Evolutionary conservation across 1,284 basidiomycete species (phyloP).

Genomic region (Athelia psychrophila): DNA sequence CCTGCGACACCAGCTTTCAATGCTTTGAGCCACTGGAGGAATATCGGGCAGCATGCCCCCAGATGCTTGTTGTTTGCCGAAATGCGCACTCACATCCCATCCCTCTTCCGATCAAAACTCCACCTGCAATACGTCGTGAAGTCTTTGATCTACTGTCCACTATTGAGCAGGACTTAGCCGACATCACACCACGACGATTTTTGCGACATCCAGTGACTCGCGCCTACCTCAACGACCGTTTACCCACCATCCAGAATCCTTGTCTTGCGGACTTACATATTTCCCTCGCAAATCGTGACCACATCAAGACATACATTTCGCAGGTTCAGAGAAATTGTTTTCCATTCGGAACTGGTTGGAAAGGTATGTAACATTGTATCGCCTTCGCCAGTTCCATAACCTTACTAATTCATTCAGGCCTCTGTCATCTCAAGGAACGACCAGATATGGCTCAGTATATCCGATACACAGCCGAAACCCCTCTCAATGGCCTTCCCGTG

Average conservation of each 20-base stretch:
- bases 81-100: constrained; percentile 14
- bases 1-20: constrained; percentile 9
- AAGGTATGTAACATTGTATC: constrained; percentile 7
- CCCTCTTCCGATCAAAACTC: constrained; percentile 16
- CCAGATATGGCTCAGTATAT: constrained; percentile 11
- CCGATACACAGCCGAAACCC: background rate
- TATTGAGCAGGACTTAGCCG: constrained; percentile 14
- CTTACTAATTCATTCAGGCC: constrained; percentile 2
- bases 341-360: constrained; percentile 13
- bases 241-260: constrained; percentile 9
- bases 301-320: constrained; percentile 15
- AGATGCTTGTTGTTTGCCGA: constrained; percentile 8
- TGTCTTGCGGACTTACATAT: constrained; percentile 17
- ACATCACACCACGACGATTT: constrained; percentile 19
- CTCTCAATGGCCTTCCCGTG: background rate
- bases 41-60: constrained; percentile 11
- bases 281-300: constrained; percentile 17
- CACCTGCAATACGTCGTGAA: constrained; percentile 3
- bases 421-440: constrained; percentile 5
- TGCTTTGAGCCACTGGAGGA: constrained; percentile 14
- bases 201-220: constrained; percentile 15
- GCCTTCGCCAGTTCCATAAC: background rate
- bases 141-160: constrained; percentile 6
- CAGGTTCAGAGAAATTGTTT: constrained; percentile 6
- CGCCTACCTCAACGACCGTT: constrained; percentile 8